Evolutionary conservation across 495 filamentous ascomycete genomes (phyloP), one percentile per base, ranked within the genome.

Genomic region (Aspergillus cavernicola): DNA sequence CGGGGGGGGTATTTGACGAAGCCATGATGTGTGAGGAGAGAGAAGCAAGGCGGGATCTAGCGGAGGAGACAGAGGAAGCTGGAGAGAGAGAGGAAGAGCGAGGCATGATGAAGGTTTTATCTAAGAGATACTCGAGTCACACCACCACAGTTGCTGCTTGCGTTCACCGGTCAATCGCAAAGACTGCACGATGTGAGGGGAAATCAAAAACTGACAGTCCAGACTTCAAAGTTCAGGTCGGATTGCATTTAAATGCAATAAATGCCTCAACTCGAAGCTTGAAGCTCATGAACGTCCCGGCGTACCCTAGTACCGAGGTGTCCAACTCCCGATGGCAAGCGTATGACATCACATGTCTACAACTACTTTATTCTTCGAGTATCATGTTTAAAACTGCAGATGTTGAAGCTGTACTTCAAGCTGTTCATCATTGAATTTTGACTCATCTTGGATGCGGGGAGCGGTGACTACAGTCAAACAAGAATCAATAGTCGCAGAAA

Each of bases 1-100:
- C 82, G 53, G 90, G 86, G 48, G 80, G 41, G 8, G n/a, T n/a
- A n/a, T n/a, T n/a, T n/a, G 48, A 60, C 54, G 71, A 65, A 51
- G 60, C 69, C 73, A 76, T 78, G 69, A 75, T 75, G 63, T 78
- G 74, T 33, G 66, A 59, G 15, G 69, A 67, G 53, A 78, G 53
- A 22, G 69, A 67, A 6, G 68, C 64, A 38, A 78, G 69, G 66
- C 74, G 73, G 38, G 65, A 56, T 45, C 52, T 56, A 16, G 70
- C 66, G 52, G 56, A 47, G 28, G 66, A 56, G 15, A 59, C 39
- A 28, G 61, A 51, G 41, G 66, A 60, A 48, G 55, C 40, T 37
- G 65, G 55, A 36, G 58, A 57, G 37, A 57, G 36, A 23, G 64
- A 35, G 48, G 48, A 50, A 32, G 56, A 60, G 44, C 58, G 37